Conservation (phyloP, 768 basidiomycete species). For the Hydnomerulius pinastri region DNA sequence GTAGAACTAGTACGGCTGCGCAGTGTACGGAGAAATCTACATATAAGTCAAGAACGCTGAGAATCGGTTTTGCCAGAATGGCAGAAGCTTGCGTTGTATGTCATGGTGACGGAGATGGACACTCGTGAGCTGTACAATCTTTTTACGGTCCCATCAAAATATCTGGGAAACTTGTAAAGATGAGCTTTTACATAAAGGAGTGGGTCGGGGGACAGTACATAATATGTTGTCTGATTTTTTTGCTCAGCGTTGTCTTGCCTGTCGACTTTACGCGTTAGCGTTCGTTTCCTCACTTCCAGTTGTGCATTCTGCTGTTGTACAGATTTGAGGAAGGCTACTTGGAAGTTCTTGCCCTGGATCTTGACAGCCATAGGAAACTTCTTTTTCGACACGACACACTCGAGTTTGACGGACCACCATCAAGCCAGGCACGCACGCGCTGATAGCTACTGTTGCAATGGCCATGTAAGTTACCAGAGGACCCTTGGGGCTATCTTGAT, state of each 20-base stretch:
- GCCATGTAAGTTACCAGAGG: conserved; percentile 23
- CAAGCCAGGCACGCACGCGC: conserved; percentile 5
- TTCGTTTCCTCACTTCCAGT: not conserved
- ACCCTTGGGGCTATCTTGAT: not conserved
- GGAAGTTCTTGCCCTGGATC: not conserved
- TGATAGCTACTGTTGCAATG: conserved; percentile 5
- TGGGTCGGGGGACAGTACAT: conserved; percentile 16
- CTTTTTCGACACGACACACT: not conserved
- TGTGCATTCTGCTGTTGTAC: not conserved
- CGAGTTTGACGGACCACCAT: conserved; percentile 1
- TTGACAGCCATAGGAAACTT: not conserved
- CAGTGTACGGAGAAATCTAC: no score
- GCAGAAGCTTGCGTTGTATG: not conserved
- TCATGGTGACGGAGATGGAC: conserved; percentile 7
- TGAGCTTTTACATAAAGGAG: conserved; percentile 30
- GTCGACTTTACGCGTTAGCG: not conserved
- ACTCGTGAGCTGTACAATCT: conserved; percentile 1
- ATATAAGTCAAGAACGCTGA: no score
- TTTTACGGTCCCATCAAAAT: not conserved
- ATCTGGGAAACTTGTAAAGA: conserved; percentile 17
- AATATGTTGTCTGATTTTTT: conserved; percentile 13
- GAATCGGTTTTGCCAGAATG: no score
- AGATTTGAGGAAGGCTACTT: not conserved
- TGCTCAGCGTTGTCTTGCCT: no score
- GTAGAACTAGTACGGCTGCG: no score